Evolutionary conservation across 352 stramenopile genomes (phyloP), one percentile per base, ranked within the genome.

Genomic region (Pythium plurisporium): DNA sequence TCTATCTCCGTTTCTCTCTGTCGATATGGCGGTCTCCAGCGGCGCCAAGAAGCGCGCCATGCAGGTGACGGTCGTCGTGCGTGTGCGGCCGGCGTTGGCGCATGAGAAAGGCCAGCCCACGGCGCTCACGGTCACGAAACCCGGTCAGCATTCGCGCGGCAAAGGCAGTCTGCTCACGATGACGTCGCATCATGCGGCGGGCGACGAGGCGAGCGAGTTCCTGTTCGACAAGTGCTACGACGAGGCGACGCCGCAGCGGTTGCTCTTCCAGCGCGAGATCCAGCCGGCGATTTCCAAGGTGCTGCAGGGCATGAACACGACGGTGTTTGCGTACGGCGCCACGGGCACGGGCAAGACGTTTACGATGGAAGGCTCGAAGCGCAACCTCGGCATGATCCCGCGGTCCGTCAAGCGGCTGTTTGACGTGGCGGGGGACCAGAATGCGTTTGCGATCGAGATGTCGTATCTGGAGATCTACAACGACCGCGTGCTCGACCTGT

Each of bases 381-480:
- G 55, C n/a, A 75, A 76, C 42, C 31, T 68, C 4, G 79, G 77
- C 20, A 73, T 89, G 53, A 78, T 81, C 38, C 70, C 68, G 17
- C 73, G 73, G 7, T 71, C 61, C 3, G 34, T 86, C 30, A 69
- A 71, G 42, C 64, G 63, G 22, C 38, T 90, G 17, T 84, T 90
- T 36, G 64, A 77, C 26, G 58, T 74, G 17, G 57, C 45, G 0
- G 38, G 51, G 2, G 63, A 75, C n/a, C 37, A 68, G 19, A 11
- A 17, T 55, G 20, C 55, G 53, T 73, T 68, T 36, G 50, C 70
- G 37, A 34, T 82, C 48, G 44, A 69, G 8, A 45, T 90, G 40
- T 82, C 68, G 46, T 96, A 91, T 54, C 58, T 96, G 1, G 82
- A 96, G 69, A 80, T 96, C 38, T 96, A 95, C 71, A 95, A 96